Base-by-base conservation (phyloP, 768 basidiomycete species). In the Tricholoma saponaceum region DNA sequence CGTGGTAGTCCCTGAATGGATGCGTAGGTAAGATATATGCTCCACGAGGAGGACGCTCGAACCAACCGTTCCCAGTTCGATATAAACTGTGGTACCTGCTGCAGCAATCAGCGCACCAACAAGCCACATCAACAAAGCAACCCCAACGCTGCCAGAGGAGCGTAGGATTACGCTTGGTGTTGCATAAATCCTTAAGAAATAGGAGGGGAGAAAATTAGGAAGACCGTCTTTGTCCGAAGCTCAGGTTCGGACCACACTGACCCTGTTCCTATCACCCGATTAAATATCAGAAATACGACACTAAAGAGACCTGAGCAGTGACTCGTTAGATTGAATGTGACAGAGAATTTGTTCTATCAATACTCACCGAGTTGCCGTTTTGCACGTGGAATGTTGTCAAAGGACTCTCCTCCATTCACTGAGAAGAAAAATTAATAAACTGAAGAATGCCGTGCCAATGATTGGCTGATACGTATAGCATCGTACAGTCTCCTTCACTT, bases 251-350 rank as follows among this genome's bases (percentile, higher is more conserved):
- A n/a, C 26, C 16, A 7, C 26, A 67, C 72, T 28, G 57, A 85
- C 88, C 88, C 87, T 18, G 86, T 83, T 18, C 88, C 87, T 28
- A 89, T 85, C n/a, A 88, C 78, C 26, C 84, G 80, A 64, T 90
- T 90, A 74, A 89, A 88, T 35, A 90, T 84, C 43, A 90, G 79
- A 60, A 82, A 85, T 2, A 82, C 69, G 3, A 85, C 82, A 58
- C 83, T 86, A 46, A 79, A 66, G 5, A 80, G 64, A 6, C 82
- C 81, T 81, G 55, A 30, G 33, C 26, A 55, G 44, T 26, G 25
- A 12, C n/a, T n/a, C n/a, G 44, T 26, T 43, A 50, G 20, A 8
- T 43, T 20, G 8, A 20, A 43, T 23, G 6, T 52, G 22, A 25
- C 16, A 23, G 5, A 32, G 55, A 12, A 1, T 28, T 8, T 4